phyloP scores from a whole-genome alignment of 2,329 filamentous ascomycete species.

The Mollisia scopiformis region DNA sequence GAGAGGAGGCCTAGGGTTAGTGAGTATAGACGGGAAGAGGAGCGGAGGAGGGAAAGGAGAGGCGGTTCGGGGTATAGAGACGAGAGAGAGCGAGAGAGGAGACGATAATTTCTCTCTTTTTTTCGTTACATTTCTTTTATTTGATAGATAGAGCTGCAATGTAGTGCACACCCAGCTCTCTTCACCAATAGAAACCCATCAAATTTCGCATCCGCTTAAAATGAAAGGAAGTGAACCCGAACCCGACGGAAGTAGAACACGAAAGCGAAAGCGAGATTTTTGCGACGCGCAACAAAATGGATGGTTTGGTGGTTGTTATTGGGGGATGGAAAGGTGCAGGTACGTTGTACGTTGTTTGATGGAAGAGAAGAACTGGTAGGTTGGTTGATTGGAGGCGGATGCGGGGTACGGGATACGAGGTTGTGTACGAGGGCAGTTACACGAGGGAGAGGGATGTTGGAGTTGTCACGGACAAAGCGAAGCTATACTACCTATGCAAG shows the following conservation, averaged over 20 bases:
- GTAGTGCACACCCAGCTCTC: conserved; percentile 25
- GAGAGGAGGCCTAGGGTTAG: conserved; percentile 45
- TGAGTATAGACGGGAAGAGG: conserved; percentile 36
- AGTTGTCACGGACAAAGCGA: too few relatives aligned
- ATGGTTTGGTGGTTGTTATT: background rate
- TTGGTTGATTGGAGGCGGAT: background rate
- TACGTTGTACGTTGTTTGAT: background rate
- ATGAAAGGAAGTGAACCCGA: background rate
- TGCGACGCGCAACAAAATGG: conserved; percentile 10
- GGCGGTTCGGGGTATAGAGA: conserved; percentile 34
- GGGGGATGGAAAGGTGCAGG: background rate
- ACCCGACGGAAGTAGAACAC: background rate
- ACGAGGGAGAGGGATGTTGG: too few relatives aligned
- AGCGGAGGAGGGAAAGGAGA: conserved; percentile 34
- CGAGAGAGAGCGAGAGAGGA: conserved; percentile 38
- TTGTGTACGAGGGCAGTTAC: too few relatives aligned
- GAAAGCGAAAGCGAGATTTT: conserved; percentile 15
- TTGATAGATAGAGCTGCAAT: conserved; percentile 30
- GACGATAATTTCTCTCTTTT: too few relatives aligned
- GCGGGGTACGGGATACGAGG: background rate
- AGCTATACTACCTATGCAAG: too few relatives aligned
- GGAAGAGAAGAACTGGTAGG: background rate
- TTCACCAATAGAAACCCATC: background rate
- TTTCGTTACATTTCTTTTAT: too few relatives aligned
- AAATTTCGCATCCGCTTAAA: background rate